phyloP scores from a whole-genome alignment of 345 rosid genomes.

The Eucalyptus tenuipes region DNA sequence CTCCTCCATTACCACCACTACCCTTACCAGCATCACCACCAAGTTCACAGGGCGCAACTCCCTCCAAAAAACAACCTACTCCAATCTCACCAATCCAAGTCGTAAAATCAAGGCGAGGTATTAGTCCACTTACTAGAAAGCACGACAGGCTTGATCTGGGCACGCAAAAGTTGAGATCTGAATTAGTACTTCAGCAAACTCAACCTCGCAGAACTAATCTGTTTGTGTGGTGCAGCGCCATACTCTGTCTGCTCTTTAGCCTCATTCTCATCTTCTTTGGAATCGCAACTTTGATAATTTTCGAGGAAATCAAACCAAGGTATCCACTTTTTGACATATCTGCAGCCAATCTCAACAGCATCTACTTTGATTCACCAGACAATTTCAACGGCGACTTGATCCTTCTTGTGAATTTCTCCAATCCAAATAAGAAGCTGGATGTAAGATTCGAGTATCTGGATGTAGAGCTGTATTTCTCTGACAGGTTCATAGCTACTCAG shows the following conservation, averaged over 20 bases:
- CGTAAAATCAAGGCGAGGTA: neutral
- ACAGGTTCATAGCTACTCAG: slow-evolving; percentile 48
- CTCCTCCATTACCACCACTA: neutral
- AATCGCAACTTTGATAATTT: slow-evolving; percentile 62
- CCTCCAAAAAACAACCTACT: neutral
- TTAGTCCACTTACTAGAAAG: neutral
- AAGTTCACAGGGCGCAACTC: neutral
- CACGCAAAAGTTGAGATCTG: slow-evolving; percentile 1
- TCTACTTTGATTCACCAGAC: slow-evolving; percentile 71
- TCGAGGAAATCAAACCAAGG: slow-evolving; percentile 47
- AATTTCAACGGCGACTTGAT: slow-evolving; percentile 72
- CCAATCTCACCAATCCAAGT: neutral
- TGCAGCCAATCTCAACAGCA: slow-evolving; percentile 50
- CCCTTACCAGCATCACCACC: neutral
- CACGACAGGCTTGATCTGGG: neutral
- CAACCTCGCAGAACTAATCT: slow-evolving; percentile 40
- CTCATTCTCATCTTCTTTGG: slow-evolving; percentile 67
- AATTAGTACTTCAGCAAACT: slow-evolving; percentile 21
- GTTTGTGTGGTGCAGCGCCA: slow-evolving; percentile 63
- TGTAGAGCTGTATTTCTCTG: slow-evolving; percentile 53
- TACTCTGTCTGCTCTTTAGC: slow-evolving; percentile 68
- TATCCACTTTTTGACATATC: slow-evolving; percentile 65
- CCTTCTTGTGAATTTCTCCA: slow-evolving; percentile 59
- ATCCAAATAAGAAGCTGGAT: slow-evolving; percentile 60
- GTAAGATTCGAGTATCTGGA: slow-evolving; percentile 46